Evolutionary conservation across 176 grass and related monocot genomes (phyloP).

Genomic region (Raddia distichophylla): DNA sequence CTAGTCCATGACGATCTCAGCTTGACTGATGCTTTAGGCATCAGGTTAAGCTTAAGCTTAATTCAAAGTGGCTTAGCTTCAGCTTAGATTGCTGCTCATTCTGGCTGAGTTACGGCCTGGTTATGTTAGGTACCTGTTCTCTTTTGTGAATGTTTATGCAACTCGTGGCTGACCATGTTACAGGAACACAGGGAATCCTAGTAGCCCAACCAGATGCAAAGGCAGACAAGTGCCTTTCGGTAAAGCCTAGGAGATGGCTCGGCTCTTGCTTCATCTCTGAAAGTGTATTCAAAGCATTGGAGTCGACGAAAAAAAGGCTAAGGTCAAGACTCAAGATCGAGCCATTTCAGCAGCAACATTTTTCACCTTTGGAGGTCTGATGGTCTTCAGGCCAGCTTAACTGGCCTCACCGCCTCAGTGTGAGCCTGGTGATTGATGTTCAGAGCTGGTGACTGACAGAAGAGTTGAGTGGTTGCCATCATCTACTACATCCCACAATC

Average conservation of each 20-base stretch:
- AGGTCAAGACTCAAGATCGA: slow-evolving; percentile 8
- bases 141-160: background rate
- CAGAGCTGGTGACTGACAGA: background rate
- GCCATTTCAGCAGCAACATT: background rate
- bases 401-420: background rate
- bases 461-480: slow-evolving; percentile 11
- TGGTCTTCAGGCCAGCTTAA: slow-evolving; percentile 23
- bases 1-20: slow-evolving; percentile 19
- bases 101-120: slow-evolving; percentile 4
- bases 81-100: background rate
- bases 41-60: background rate
- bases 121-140: background rate
- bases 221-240: slow-evolving; percentile 17
- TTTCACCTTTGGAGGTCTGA: background rate
- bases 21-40: background rate
- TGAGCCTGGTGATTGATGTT: slow-evolving; percentile 29
- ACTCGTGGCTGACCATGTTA: slow-evolving; percentile 24
- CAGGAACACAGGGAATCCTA: slow-evolving; percentile 26
- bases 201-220: slow-evolving; percentile 24
- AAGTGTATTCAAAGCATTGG: slow-evolving; percentile 30
- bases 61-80: background rate
- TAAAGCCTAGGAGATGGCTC: slow-evolving; percentile 28
- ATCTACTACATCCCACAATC: slow-evolving; percentile 21
- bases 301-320: slow-evolving; percentile 28
- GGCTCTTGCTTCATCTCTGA: slow-evolving; percentile 41